Evolutionary conservation across 345 rosid species (phyloP), one percentile per base, ranked within the genome.

Genomic region (Boechera stricta): DNA sequence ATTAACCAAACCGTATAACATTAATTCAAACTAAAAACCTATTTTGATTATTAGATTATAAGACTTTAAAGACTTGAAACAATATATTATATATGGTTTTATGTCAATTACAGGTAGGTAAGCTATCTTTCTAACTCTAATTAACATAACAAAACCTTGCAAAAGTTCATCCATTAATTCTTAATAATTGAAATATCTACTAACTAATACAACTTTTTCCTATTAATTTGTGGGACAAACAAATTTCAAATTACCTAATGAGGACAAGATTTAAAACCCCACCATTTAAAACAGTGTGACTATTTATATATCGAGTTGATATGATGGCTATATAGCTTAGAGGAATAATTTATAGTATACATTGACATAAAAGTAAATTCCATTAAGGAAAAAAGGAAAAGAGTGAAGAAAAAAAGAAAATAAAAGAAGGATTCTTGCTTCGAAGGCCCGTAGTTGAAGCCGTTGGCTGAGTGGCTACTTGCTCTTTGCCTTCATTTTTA

Each of bases 401-500:
- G 26, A 78, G 73, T 36, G 74, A 53, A 59, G 16, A 15, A 59
- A 9, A 66, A 75, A 35, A 44, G 12, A 58, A 67, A 66, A 1
- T 33, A 77, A 79, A 69, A 79, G 69, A 70, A 41, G 68, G 83
- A 80, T 80, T 69, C 79, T 80, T 80, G 80, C 72, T 80, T 80
- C 64, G 64, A 75, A 75, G 67, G 80, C 64, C 69, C 73, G 77
- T 67, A 72, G 80, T 68, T 64, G 78, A 72, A 71, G 72, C 72
- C 76, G 73, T 71, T 64, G 69, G 49, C 44, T 55, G 51, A 44
- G 65, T 42, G 59, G 73, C 67, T 67, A 49, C 54, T 35, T 56
- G 12, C 67, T 32, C 48, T 77, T 29, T 77, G 76, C 73, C 81
- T 78, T 78, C 63, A 26, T 45, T 49, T 65, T 66, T 66, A 78